A percentile compares a stretch with the other conserved stretches of the same genome.
phyloP scores from a whole-genome alignment of 345 rosid species.

The Combretum micranthum region DNA sequence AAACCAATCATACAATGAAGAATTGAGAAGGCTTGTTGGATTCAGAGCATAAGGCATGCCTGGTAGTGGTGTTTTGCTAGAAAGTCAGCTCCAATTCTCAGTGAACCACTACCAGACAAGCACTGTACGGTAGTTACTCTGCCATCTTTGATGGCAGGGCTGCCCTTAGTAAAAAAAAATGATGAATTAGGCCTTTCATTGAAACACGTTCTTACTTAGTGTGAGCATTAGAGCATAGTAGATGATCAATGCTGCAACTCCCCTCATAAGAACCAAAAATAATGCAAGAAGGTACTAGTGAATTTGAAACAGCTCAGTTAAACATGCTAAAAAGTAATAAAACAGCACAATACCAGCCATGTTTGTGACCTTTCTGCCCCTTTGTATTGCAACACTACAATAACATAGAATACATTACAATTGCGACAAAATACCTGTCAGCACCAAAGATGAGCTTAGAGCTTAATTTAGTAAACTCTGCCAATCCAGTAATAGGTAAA shows the following conservation, averaged over 20 bases:
- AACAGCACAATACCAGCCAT: no score
- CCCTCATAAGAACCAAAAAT: no score
- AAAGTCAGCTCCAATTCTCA: conserved; percentile 33
- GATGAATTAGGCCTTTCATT: neutral
- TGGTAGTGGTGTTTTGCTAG: conserved; percentile 28
- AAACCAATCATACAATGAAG: neutral
- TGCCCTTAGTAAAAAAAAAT: conserved; percentile 7
- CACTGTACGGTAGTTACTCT: conserved; percentile 38
- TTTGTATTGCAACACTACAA: no score
- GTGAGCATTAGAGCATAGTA: no score
- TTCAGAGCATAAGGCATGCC: conserved; percentile 3
- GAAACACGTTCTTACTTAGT: no score
- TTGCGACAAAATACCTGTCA: conserved; percentile 15
- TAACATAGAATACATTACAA: neutral
- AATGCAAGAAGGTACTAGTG: no score
- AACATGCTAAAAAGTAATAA: no score
- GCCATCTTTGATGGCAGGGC: conserved; percentile 25
- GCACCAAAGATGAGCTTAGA: conserved; percentile 34
- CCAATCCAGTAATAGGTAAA: conserved; percentile 35
- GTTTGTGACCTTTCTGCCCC: no score
- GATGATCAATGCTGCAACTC: no score
- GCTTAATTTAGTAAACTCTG: conserved; percentile 34
- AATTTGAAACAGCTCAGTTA: no score
- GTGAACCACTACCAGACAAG: conserved; percentile 28
- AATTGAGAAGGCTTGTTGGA: no score